Evolutionary conservation across 306 rosid species (phyloP).

Genomic region (Quercus berberidifolia): DNA sequence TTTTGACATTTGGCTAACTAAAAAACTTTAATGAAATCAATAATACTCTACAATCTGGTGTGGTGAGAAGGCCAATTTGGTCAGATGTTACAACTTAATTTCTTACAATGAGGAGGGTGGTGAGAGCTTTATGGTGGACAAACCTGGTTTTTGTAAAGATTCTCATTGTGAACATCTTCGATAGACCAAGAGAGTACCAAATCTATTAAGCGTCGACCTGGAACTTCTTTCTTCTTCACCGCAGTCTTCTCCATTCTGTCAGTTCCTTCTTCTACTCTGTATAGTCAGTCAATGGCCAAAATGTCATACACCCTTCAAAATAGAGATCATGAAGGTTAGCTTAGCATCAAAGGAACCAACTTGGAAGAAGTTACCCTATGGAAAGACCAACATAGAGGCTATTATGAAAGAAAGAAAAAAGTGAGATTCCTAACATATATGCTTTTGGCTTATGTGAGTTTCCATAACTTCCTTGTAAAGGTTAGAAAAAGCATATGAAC

Average conservation of each 20-base stretch:
- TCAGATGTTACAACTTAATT: too few species aligned
- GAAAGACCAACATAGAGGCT: too few species aligned
- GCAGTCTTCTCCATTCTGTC: not conserved
- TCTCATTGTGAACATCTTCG: conserved; percentile 17
- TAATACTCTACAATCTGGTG: not conserved
- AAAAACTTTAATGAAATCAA: not conserved
- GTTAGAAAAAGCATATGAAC: not conserved
- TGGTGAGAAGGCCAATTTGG: not conserved
- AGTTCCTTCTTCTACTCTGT: too few species aligned
- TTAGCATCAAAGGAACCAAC: not conserved
- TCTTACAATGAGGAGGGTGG: not conserved
- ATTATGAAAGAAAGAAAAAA: too few species aligned
- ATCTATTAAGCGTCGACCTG: conserved; percentile 9
- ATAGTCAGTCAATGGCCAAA: too few species aligned
- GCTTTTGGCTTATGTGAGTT: not conserved
- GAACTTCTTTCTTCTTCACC: not conserved
- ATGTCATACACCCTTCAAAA: not conserved
- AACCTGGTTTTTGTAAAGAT: conserved; percentile 26
- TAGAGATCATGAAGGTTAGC: not conserved
- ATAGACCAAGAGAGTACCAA: conserved; percentile 38
- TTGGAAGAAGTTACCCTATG: not conserved
- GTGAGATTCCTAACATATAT: not conserved
- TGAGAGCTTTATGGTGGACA: not conserved
- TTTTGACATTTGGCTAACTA: not conserved
- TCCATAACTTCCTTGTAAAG: not conserved